Conservation (phyloP, 2,329 filamentous ascomycete genomes). For the Penicillium palitans region DNA sequence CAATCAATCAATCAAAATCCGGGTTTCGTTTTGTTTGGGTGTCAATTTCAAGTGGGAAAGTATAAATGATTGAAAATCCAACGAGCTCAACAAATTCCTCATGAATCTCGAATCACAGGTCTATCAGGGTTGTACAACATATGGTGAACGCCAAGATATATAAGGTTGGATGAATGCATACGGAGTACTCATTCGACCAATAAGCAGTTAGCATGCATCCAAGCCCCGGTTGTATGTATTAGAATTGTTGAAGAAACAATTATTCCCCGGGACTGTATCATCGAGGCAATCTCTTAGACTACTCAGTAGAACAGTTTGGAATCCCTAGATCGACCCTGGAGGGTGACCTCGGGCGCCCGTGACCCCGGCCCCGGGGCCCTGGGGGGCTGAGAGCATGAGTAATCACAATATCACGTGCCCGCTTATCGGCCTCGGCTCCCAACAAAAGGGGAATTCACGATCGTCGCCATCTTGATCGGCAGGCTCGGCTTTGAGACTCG, state of each 20-base stretch:
- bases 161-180: neutral
- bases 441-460: conserved; percentile 4
- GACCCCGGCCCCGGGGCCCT: too few species aligned
- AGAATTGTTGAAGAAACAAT: too few species aligned
- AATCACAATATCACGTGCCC: conserved; percentile 1
- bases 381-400: neutral
- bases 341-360: neutral
- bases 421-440: conserved; percentile 2
- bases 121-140: too few species aligned
- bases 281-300: neutral
- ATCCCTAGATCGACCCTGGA: neutral
- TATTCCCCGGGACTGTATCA: neutral
- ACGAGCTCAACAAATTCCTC: neutral
- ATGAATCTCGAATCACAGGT: neutral
- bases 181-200: neutral
- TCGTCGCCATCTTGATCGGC: neutral
- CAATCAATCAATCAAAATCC: too few species aligned
- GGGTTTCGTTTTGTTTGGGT: neutral
- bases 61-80: neutral
- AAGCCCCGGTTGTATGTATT: neutral
- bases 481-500: neutral
- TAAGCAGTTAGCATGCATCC: neutral
- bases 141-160: neutral
- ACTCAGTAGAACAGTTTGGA: too few species aligned
- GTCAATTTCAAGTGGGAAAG: neutral